Percentiles rank a stretch among this genome's conserved stretches.
phyloP scores from a whole-genome alignment of 129 eudicot species.

The Lonicera japonica region DNA sequence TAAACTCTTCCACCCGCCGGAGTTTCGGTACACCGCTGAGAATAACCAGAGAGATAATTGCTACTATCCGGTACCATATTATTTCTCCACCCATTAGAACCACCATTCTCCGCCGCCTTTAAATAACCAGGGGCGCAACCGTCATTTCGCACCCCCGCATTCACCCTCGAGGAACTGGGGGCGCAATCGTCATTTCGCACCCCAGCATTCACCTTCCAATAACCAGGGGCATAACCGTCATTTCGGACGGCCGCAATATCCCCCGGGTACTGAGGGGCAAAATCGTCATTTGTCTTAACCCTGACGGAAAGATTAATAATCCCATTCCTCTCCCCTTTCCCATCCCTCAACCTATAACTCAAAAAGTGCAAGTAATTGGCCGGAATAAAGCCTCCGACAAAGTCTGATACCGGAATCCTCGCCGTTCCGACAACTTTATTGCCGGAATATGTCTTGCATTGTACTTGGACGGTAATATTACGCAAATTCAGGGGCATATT shows the following conservation, averaged over 20 bases:
- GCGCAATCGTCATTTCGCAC: too few species aligned
- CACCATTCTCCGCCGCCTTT: too few species aligned
- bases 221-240: background rate
- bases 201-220: too few species aligned
- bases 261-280: background rate
- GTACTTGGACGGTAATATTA: conserved; percentile 42
- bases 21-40: too few species aligned
- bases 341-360: conserved; percentile 61
- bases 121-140: too few species aligned
- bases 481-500: conserved; percentile 32
- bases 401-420: conserved; percentile 52
- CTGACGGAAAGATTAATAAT: conserved; percentile 52
- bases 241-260: background rate
- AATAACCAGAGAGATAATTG: too few species aligned
- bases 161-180: too few species aligned
- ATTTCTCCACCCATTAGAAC: too few species aligned
- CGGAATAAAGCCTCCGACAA: conserved; percentile 32
- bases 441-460: conserved; percentile 21
- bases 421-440: conserved; percentile 33
- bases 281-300: conserved; percentile 16
- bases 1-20: too few species aligned
- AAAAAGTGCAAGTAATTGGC: conserved; percentile 47
- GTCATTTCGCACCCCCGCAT: too few species aligned
- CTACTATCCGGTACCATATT: too few species aligned
- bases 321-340: conserved; percentile 51